Evolutionary conservation across 1,284 basidiomycete genomes (phyloP).

Genomic region (Boletus sp.): DNA sequence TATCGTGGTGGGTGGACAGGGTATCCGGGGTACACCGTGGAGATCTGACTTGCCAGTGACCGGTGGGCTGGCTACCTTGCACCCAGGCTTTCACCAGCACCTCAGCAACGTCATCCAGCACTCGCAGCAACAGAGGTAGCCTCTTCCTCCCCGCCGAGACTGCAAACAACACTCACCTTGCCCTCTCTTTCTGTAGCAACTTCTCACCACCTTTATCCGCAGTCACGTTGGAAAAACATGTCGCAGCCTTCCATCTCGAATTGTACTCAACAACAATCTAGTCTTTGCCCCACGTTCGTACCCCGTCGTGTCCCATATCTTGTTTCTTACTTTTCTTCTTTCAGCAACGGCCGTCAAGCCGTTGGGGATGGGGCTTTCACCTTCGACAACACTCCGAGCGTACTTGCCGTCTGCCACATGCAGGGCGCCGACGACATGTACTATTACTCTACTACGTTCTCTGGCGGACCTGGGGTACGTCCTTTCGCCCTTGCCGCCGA

Average conservation of each 20-base stretch:
- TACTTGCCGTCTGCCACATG: constrained; percentile 78
- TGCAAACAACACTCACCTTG: too few species aligned
- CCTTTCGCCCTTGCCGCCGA: constrained; percentile 1
- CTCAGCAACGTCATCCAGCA: constrained; percentile 12
- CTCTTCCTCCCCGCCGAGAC: neutral
- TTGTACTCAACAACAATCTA: constrained; percentile 74
- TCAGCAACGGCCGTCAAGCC: constrained; percentile 86
- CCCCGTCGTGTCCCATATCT: constrained; percentile 29
- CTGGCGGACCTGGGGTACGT: constrained; percentile 80
- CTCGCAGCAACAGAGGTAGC: constrained; percentile 12
- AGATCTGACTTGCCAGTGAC: too few species aligned
- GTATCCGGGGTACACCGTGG: constrained; percentile 22
- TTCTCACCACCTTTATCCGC: constrained; percentile 9
- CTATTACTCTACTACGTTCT: constrained; percentile 85
- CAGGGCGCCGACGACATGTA: constrained; percentile 76
- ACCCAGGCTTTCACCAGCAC: constrained; percentile 12
- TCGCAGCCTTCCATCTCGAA: constrained; percentile 64
- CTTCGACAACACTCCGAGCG: constrained; percentile 72
- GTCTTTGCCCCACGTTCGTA: constrained; percentile 79
- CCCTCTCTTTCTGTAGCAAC: constrained; percentile 3
- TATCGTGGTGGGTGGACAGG: neutral
- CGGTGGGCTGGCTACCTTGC: too few species aligned
- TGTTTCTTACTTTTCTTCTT: constrained; percentile 13
- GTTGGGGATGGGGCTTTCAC: constrained; percentile 89
- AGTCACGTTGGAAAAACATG: constrained; percentile 80